Percentiles rank a stretch among this genome's conserved stretches.
Conservation (phyloP, 2,329 filamentous ascomycete genomes). For the Metarhizium rileyi region DNA sequence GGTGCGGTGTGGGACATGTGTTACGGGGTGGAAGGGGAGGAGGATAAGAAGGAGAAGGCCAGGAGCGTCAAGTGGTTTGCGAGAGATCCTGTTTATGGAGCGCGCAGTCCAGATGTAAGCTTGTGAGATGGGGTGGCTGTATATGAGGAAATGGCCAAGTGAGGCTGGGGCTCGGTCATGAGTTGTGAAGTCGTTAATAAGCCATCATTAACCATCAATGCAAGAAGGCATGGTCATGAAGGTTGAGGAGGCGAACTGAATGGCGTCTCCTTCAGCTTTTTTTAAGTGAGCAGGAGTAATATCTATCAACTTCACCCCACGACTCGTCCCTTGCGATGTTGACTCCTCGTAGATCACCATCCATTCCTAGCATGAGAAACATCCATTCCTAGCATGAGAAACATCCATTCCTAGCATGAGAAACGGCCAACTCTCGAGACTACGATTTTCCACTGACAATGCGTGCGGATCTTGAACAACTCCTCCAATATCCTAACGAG, state of each 20-base stretch:
- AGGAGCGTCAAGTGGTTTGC: slow-evolving; percentile 9
- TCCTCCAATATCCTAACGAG: not conserved
- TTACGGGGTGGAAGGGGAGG: not conserved
- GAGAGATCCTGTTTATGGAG: slow-evolving; percentile 13
- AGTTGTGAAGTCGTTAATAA: not conserved
- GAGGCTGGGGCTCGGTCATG: not conserved
- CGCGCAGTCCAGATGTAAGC: slow-evolving; percentile 7
- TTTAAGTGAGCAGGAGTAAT: too few species aligned
- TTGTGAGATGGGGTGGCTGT: not conserved
- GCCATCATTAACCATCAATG: not conserved
- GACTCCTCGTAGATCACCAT: too few species aligned
- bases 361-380: too few species aligned
- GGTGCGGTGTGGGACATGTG: slow-evolving; percentile 56
- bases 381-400: too few species aligned
- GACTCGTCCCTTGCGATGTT: too few species aligned
- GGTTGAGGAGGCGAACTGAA: not conserved
- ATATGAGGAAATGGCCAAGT: not conserved
- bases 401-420: too few species aligned
- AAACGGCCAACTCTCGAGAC: too few species aligned
- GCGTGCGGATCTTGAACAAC: not conserved
- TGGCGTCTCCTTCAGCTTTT: not conserved
- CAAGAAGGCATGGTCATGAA: not conserved
- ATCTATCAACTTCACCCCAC: too few species aligned
- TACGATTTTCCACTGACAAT: too few species aligned
- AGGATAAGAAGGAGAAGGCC: slow-evolving; percentile 3